Evolutionary conservation across 371 early-diverging fungal genomes (phyloP), one percentile per base, ranked within the genome.

Genomic region (Mucor sp.): DNA sequence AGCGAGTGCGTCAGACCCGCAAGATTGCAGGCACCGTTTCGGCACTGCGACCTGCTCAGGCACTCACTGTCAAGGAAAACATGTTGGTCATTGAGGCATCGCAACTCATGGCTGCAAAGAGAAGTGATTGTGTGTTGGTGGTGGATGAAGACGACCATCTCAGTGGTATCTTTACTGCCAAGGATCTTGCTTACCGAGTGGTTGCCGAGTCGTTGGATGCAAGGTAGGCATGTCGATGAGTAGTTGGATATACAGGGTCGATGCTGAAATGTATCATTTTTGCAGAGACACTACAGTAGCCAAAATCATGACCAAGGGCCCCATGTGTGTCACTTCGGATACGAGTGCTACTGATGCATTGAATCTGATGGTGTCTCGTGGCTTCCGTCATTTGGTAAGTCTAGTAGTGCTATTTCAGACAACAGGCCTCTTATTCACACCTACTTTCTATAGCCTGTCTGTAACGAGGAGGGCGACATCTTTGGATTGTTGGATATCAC

Each of bases 61-160:
- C 98, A 30, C 84, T 97, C 70, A 97, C 96, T n/a, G 92, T 96
- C 44, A 87, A 91, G 56, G 95, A 97, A 63, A 90, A 90, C 28
- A 90, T 95, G 70, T 82, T 92, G 57, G 94, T 97, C 58, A 90
- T 93, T 55, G 96, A 97, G 74, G 98, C 96, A 0, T 94, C 98
- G 11, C 97, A 95, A 78, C 82, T 96, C 47, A 97, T 98, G 98
- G 97, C 98, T 17, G 97, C 97, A 19, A 97, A 96, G 79, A 85
- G 97, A 25, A 92, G 94, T 43, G 98, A 97, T 74, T 95, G 96
- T 73, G 95, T 91, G 65, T 84, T 97, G 14, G 95, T 95, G 14
- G 93, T 95, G 28, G 92, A 96, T 72, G 87, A 89, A 35, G 95
- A 97, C 53, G 94, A 96, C 71, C 93, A 94, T 63, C 85, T 98